phyloP scores from a whole-genome alignment of 169 alveolate species.

The Eimeria mitis region DNA sequence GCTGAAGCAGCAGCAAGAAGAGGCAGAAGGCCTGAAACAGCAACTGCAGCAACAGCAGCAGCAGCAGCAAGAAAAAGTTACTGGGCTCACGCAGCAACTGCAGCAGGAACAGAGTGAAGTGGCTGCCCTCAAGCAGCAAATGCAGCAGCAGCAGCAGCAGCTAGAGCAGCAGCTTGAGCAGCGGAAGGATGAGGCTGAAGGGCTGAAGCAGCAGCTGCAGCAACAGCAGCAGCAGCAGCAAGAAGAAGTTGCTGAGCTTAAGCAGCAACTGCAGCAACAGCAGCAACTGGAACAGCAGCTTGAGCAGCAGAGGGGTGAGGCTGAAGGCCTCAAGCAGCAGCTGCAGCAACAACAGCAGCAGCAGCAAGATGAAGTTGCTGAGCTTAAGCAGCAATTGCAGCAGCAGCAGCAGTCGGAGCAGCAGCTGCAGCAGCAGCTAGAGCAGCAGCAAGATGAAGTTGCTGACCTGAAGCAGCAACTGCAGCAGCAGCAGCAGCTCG shows the following conservation, averaged over 20 bases:
- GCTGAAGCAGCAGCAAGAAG: background rate
- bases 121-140: background rate
- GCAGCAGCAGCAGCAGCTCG: conserved; percentile 27
- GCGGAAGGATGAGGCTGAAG: background rate
- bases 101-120: conserved; percentile 14
- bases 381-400: background rate
- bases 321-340: conserved; percentile 4
- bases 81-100: background rate
- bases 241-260: background rate
- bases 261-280: conserved; percentile 23
- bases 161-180: background rate
- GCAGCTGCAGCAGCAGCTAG: conserved; percentile 15
- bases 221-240: conserved; percentile 6
- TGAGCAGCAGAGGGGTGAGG: background rate
- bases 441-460: background rate
- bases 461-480: background rate
- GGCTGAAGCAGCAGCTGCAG: background rate
- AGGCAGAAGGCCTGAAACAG: background rate
- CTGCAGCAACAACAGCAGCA: conserved; percentile 27
- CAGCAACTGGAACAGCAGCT: conserved; percentile 20
- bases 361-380: background rate
- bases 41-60: background rate
- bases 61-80: conserved; percentile 9
- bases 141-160: conserved; percentile 30
- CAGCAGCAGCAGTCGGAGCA: background rate